A percentile compares a stretch with the other conserved stretches of the same genome.
Conservation (phyloP, 768 basidiomycete species). For the Lactifluus rugatus region DNA sequence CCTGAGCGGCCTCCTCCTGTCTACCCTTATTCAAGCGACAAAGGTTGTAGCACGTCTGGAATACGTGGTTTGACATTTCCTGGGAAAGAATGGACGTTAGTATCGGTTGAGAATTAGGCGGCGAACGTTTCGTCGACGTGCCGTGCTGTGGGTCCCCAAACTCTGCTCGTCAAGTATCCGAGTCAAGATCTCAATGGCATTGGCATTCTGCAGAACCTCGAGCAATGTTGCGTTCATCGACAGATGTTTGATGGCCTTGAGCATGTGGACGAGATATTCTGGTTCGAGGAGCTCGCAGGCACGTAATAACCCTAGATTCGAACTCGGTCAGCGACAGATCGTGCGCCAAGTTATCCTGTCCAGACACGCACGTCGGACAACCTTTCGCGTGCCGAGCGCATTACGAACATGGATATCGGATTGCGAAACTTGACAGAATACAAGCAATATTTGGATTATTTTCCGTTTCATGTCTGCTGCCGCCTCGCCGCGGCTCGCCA, state of each 20-base stretch:
- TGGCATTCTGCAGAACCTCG: constrained; percentile 92
- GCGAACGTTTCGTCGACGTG: constrained; percentile 29
- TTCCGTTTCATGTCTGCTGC: constrained; percentile 74
- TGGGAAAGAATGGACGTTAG: constrained; percentile 26
- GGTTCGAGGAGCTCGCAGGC: constrained; percentile 82
- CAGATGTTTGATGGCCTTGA: constrained; percentile 93
- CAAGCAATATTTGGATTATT: constrained; percentile 78
- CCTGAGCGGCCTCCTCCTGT: constrained; percentile 95
- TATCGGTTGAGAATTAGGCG: neutral
- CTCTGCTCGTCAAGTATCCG: constrained; percentile 74
- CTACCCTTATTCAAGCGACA: constrained; percentile 89
- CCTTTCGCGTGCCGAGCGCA: constrained; percentile 82
- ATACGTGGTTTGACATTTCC: constrained; percentile 96
- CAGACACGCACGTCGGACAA: constrained; percentile 66
- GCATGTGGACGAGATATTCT: constrained; percentile 78
- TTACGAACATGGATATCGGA: constrained; percentile 89
- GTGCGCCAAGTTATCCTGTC: neutral
- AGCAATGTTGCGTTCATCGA: constrained; percentile 88
- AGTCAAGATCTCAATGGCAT: constrained; percentile 87
- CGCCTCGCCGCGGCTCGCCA: constrained; percentile 56
- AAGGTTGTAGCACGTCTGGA: constrained; percentile 95
- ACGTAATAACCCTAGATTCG: constrained; percentile 59
- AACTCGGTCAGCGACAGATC: neutral
- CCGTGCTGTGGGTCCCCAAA: constrained; percentile 70
- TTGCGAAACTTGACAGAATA: constrained; percentile 96